Base-by-base conservation (phyloP, 1,284 basidiomycete species). In the Rhodotorula sp. region DNA sequence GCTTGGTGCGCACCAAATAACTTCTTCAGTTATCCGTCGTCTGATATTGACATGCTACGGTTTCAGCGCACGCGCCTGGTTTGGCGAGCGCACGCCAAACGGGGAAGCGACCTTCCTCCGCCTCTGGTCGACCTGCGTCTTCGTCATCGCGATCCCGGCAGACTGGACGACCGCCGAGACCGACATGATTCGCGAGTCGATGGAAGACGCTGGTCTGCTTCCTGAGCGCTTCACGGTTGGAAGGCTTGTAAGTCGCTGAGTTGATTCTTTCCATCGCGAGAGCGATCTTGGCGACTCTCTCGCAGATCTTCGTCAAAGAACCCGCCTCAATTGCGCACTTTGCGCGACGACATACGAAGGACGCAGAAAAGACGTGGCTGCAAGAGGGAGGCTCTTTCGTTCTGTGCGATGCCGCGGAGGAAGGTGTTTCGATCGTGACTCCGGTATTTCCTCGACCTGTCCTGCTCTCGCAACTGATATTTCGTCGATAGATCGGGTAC, bases 281-380 rank as follows among this genome's bases (percentile, higher is more conserved):
- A n/a, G 8, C 29, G 29, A 29, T 7, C 10, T 8, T 6, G 20
- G 19, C 10, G 1, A 53, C 1, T 4, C 11, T 4, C 5, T 4
- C 4, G 24, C 52, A 68, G 67, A 27, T 60, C 27, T 72, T 72
- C 47, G 58, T 72, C 24, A 55, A 58, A 20, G 70, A 72, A n/a
- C 52, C 64, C 1, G 54, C 54, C 0, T 64, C 67, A 1, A 49
- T 56, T 29, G 36, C 53, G 1, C 46, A 47, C 27, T 68, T 68
- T n/a, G 62, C 62, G 1, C 20, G 44, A 15, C 47, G 61, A 11
- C 64, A 66, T 29, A 55, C 58, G 27, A 17, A 8, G 27, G 27
- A 36, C 8, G 22, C 52, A 6, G 48, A 39, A 6, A 5, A 47
- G 17, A 51, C 44, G 5, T 68, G 68, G 68, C 53, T 64, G 24